Conservation (phyloP, 257 asterid genomes). For the Plantago major region DNA sequence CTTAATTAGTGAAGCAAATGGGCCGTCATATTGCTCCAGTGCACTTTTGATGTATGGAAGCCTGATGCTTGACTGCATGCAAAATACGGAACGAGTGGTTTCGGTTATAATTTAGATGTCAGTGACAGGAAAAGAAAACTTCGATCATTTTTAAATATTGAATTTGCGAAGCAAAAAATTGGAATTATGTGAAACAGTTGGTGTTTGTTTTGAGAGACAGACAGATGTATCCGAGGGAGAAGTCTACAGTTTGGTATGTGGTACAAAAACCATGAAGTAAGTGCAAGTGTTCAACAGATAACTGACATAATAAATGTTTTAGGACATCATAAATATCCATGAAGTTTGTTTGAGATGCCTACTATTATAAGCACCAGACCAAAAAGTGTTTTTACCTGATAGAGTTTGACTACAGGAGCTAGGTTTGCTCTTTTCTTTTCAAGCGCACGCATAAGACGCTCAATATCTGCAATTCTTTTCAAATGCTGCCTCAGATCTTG, state of each 20-base stretch:
- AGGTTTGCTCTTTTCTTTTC: constrained; percentile 73
- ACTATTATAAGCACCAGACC: constrained; percentile 11
- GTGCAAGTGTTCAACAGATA: too few relatives aligned
- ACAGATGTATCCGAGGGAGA: too few relatives aligned
- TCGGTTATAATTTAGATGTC: background rate
- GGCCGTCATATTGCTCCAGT: constrained; percentile 68
- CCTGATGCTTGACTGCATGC: constrained; percentile 81
- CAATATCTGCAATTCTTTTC: constrained; percentile 89
- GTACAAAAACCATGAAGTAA: too few relatives aligned
- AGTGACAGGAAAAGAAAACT: too few relatives aligned
- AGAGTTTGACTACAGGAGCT: constrained; percentile 86
- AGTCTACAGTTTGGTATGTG: too few relatives aligned
- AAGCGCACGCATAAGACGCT: constrained; percentile 68
- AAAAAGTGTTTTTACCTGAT: constrained; percentile 58
- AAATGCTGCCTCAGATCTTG: constrained; percentile 89
- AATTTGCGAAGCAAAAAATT: too few relatives aligned
- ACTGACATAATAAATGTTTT: too few relatives aligned
- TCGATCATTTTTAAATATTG: too few relatives aligned
- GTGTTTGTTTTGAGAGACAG: too few relatives aligned
- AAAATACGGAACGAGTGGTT: constrained; percentile 18
- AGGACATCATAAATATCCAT: background rate
- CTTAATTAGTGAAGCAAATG: constrained; percentile 62
- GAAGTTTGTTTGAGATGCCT: background rate
- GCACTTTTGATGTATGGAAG: constrained; percentile 77
- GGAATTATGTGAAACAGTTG: too few relatives aligned